These are phyloP conservation scores for Rubia balearica DNA, from an alignment of 305 asterid species.

Conservation along the genomic window DNA sequence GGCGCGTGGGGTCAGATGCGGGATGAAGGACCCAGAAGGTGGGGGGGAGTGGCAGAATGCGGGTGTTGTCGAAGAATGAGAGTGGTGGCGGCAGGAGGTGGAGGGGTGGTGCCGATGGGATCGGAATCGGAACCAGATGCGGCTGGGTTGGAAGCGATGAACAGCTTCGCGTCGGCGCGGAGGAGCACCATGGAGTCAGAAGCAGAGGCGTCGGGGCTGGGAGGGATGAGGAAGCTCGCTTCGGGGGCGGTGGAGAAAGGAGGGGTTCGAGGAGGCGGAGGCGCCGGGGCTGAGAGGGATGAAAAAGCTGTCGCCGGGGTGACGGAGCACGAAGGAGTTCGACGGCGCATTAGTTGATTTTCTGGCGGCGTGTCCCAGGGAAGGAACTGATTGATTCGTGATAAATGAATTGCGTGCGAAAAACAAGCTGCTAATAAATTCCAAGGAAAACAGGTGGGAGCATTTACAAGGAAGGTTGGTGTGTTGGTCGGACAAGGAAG, in stretches of 20 bases:
- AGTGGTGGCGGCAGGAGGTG: too few relatives aligned
- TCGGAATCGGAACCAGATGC: slow-evolving; percentile 39
- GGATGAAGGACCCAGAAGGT: too few relatives aligned
- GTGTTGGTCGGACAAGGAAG: too few relatives aligned
- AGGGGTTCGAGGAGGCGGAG: slow-evolving; percentile 22
- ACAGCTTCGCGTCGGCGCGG: slow-evolving; percentile 58
- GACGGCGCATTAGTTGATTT: slow-evolving; percentile 22
- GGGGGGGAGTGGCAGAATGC: too few relatives aligned
- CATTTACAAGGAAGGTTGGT: slow-evolving; percentile 12
- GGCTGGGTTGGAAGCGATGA: slow-evolving; percentile 60
- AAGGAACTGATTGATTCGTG: slow-evolving; percentile 20
- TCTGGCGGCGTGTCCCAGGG: slow-evolving; percentile 16
- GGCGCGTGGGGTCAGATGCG: too few relatives aligned
- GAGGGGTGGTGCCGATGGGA: slow-evolving; percentile 26
- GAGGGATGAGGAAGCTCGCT: slow-evolving; percentile 51
- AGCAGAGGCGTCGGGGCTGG: slow-evolving; percentile 41
- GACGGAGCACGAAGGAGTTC: slow-evolving; percentile 38
- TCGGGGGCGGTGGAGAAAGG: slow-evolving; percentile 48
- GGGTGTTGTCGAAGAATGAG: too few relatives aligned
- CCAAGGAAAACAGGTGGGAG: slow-evolving; percentile 5
- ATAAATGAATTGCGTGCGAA: slow-evolving; percentile 16
- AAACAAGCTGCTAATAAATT: too few relatives aligned
- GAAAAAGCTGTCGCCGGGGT: neutral
- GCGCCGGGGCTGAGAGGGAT: slow-evolving; percentile 58
- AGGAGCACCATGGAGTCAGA: slow-evolving; percentile 27